Evolutionary conservation across 1,284 basidiomycete species (phyloP).

Genomic region (Lentinula novae-zelandiae): DNA sequence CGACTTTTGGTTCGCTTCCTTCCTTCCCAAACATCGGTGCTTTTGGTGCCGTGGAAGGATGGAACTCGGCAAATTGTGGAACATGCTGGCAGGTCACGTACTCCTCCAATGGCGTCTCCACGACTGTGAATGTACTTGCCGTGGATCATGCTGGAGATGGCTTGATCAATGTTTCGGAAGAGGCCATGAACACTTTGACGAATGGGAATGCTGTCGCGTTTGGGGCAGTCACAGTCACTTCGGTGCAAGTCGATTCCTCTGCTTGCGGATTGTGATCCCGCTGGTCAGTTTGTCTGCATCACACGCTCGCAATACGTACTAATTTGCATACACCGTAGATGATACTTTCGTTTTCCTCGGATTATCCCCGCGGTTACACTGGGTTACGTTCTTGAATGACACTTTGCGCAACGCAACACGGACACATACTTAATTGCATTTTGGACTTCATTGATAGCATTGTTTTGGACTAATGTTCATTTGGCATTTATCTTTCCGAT

Average conservation of each 20-base stretch:
- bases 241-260: conserved; percentile 23
- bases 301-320: neutral
- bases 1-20: conserved; percentile 44
- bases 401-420: neutral
- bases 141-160: conserved; percentile 36
- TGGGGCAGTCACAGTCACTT: conserved; percentile 28
- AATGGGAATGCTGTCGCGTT: conserved; percentile 25
- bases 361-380: neutral
- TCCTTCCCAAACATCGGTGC: conserved; percentile 51
- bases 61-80: conserved; percentile 39
- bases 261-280: conserved; percentile 26
- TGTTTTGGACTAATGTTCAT: neutral
- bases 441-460: neutral
- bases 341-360: neutral
- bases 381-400: neutral
- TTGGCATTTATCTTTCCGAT: neutral
- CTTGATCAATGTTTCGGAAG: conserved; percentile 34
- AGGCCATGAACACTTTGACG: conserved; percentile 33
- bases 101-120: conserved; percentile 21
- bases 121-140: conserved; percentile 35
- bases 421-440: neutral
- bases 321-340: neutral
- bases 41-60: conserved; percentile 35
- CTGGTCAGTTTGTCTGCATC: neutral
- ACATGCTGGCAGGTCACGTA: conserved; percentile 44